Evolutionary conservation across 2,329 filamentous ascomycete species (phyloP), one percentile per base, ranked within the genome.

Genomic region (Ceratocystis colombiana): DNA sequence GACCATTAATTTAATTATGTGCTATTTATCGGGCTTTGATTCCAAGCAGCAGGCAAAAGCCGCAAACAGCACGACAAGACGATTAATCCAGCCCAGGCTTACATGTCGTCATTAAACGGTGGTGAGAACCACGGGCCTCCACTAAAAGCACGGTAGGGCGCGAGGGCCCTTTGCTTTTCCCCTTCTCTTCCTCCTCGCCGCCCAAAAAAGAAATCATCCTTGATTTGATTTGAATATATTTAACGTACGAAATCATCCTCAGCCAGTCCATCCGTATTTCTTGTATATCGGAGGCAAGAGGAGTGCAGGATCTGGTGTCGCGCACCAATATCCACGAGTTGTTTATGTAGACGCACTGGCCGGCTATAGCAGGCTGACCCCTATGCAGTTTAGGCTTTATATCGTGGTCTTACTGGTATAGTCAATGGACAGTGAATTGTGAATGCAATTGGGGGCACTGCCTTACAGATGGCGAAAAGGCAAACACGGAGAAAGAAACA

Each of bases 21-120:
- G 15, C 4, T 3, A 30, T 15, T 57, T 57, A 57, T 22, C 15
- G 7, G 7, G 1, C 7, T 33, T 57, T 20, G 15, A 3, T 33
- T 33, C 20, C 6, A 53, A 25, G 20, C 48, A 25, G 7, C 2
- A 15, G 25, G 48, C 20, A 25, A 37, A 37, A 37, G 33, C 33
- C 33, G 48, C 46, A n/a, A 50, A 22, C n/a, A 50, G 46, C 15
- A 8, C 45, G n/a, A 15, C 50, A 57, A 28, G 25, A 30, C 17
- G 46, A 20, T 22, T 50, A 50, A 50, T 50, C 46, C 22, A 28
- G 8, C 22, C n/a, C 50, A 33, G 53, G 53, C 53, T 30, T 57
- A 30, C 53, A 57, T 57, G 53, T 33, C 53, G 53, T 57, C 53
- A 57, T 37, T 37, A 57, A 57, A 57, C 28, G 53, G 53, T n/a